phyloP scores from a whole-genome alignment of 2,329 filamentous ascomycete species.

The Venturia nashicola region DNA sequence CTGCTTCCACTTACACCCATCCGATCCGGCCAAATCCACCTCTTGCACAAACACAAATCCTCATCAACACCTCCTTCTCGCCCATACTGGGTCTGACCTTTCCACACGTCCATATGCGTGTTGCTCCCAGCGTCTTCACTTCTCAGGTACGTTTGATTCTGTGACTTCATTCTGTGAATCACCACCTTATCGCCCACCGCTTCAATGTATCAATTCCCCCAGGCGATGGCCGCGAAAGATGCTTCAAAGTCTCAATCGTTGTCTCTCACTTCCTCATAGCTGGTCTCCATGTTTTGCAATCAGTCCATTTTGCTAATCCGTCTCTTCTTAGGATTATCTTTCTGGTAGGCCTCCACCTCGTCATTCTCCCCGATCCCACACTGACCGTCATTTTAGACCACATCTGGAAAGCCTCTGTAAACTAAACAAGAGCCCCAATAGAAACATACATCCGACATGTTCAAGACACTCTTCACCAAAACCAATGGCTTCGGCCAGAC shows the following conservation, averaged over 20 bases:
- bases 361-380: conserved; percentile 14
- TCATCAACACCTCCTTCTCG: background rate
- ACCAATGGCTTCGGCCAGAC: conserved; percentile 30
- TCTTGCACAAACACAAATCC: background rate
- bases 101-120: conserved; percentile 6
- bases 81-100: background rate
- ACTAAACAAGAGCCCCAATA: conserved; percentile 29
- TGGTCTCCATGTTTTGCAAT: background rate
- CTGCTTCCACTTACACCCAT: background rate
- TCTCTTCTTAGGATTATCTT: conserved; percentile 45
- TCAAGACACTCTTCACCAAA: conserved; percentile 42
- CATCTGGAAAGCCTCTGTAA: conserved; percentile 56
- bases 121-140: conserved; percentile 36
- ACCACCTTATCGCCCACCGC: background rate
- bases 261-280: background rate
- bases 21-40: background rate
- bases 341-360: conserved; percentile 34
- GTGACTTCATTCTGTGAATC: background rate
- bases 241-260: background rate
- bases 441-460: conserved; percentile 31
- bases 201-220: background rate
- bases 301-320: background rate
- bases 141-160: conserved; percentile 33
- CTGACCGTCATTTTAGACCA: conserved; percentile 37
- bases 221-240: background rate